A percentile compares a stretch with the other conserved stretches of the same genome.
phyloP scores from a whole-genome alignment of 768 basidiomycete genomes.

The Pulveroboletus ravenelii region DNA sequence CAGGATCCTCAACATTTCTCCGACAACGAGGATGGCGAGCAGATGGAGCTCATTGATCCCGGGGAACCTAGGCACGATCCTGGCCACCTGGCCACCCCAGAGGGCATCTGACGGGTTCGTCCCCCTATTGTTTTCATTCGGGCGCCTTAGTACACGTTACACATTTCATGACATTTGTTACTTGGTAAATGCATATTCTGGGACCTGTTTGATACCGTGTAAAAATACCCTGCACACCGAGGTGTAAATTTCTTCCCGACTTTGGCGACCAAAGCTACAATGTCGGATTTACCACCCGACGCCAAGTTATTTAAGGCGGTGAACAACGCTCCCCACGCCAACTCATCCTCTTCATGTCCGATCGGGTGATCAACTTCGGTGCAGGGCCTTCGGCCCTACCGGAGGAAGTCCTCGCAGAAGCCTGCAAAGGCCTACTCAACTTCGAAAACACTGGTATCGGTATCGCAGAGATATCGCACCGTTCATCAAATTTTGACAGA shows the following conservation, averaged over 20 bases:
- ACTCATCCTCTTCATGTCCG: slow-evolving; percentile 18
- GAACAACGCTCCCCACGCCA: neutral
- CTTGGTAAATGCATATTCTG: neutral
- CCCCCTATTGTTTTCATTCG: neutral
- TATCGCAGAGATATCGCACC: slow-evolving; percentile 93
- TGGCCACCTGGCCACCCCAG: neutral
- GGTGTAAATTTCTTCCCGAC: no score
- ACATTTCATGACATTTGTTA: neutral
- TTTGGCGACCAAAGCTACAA: neutral
- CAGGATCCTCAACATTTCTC: slow-evolving; percentile 11
- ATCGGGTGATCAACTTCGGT: slow-evolving; percentile 81
- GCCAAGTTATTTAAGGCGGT: neutral
- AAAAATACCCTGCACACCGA: no score
- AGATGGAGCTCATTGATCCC: slow-evolving; percentile 24
- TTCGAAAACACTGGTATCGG: slow-evolving; percentile 91
- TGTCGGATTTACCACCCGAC: neutral
- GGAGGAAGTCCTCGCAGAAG: slow-evolving; percentile 77
- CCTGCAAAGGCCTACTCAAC: slow-evolving; percentile 81
- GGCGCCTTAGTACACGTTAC: no score
- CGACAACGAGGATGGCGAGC: slow-evolving; percentile 19
- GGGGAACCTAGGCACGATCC: slow-evolving; percentile 10
- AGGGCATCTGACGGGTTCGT: slow-evolving; percentile 17
- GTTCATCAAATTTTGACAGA: slow-evolving; percentile 80
- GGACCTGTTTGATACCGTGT: neutral
- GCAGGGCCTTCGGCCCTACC: slow-evolving; percentile 94